Base-by-base conservation (phyloP, 2,329 filamentous ascomycete genomes). In the Fusarium xylarioides region DNA sequence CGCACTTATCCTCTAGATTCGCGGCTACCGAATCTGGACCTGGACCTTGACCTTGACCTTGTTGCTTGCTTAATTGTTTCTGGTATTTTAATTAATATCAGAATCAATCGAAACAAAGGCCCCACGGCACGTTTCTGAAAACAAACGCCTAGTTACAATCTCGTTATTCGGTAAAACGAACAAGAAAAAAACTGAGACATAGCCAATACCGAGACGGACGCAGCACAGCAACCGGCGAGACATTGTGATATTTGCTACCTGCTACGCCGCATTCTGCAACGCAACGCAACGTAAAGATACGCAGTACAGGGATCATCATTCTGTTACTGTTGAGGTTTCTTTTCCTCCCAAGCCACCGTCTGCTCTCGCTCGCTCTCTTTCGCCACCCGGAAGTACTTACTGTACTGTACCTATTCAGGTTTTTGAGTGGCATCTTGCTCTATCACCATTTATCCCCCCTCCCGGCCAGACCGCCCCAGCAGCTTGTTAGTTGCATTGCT, bases 181-280 rank as follows among this genome's bases (percentile, higher is more conserved):
- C 34, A 46, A 55, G 44, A 42, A 50, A 69, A 26, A 60, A 70
- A 56, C 68, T 50, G 71, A 74, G 68, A 74, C 71, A 69, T 32
- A 50, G 23, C 40, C 67, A 58, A 37, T 37, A 59, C 68, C 65
- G 66, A 74, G 71, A 57, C 68, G 56, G 53, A 60, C 70, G 59
- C 64, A 67, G 64, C 64, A 66, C 64, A 43, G 50, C 54, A 60
- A 63, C 57, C 46, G 35, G 53, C 56, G 42, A 68, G 66, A 68
- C 66, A 68, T 68, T 68, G 44, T 63, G 40, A 50, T 47, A 59
- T 61, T 59, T 55, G 26, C 40, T 66, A 37, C 49, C 23, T 68
- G 50, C 70, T 73, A 68, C 66, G 66, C 70, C 70, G 70, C 70
- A 73, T 73, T 73, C 61, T 69, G 70, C 70, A 73, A 73, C 70